Base-by-base conservation (phyloP, 208 protist species). In the Balamuthia mandrillaris region DNA sequence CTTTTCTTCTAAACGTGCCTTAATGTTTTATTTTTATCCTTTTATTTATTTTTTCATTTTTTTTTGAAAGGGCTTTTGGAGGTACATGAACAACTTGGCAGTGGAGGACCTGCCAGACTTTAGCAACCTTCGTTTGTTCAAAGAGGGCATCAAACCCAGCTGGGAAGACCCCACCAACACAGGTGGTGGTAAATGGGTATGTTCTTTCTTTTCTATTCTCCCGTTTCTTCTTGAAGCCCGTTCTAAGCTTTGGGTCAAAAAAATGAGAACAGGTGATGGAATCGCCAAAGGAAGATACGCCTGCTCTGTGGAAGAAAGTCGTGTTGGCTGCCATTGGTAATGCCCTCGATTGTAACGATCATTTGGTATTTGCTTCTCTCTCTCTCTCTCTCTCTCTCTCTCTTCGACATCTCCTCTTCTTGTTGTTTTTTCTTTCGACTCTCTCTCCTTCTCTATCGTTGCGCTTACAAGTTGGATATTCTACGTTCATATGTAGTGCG, bases 141-240 rank as follows among this genome's bases (percentile, higher is more conserved):
- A 82, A 27, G 42, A 27, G 16, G 74, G 74, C 2, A 82, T 82
- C 45, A 82, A 82, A 52, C 74, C 74, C 14, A 49, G 35, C 4
- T 82, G 74, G 74, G 74, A 82, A 27, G 49, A 82, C 51, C 74
- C 74, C 16, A 35, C 49, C 45, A 82, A 82, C 54, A 66, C 21
- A 47, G 21, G 45, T 3, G 74, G 74, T 2, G 74, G 74, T 31
- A 79, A 79, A 79, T 79, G 42, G 5, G 70, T 79, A 79, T 21
- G 33, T 44, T 6, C 21, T 3, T 39, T 44, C 41, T 77, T n/a
- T n/a, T 77, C 44, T 21, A 4, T 21, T 75, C 1, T 27, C 56
- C 2, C 18, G 39, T 5, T 79, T 56, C n/a, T 52, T 33, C 24
- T 56, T 41, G 5, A 58, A 27, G 27, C 31, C 42, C 18, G 14